Evolutionary conservation across 2,329 filamentous ascomycete species (phyloP), one percentile per base, ranked within the genome.

Genomic region (Fusarium musae): DNA sequence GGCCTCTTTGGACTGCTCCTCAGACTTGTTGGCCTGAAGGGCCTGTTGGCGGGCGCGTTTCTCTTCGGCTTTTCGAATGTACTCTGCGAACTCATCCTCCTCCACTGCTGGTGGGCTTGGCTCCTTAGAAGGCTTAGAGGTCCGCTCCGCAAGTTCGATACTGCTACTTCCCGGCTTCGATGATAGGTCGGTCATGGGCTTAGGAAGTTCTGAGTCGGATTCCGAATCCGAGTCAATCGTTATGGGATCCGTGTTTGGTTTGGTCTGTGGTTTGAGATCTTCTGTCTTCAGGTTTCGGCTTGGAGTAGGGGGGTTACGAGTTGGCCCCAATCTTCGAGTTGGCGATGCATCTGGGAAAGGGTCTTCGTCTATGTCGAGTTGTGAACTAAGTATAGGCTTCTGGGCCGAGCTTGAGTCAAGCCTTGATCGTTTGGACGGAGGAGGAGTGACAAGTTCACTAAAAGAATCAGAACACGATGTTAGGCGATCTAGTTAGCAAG

Each of bases 71-170:
- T 79, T 82, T 69, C 80, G 80, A 34, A 88, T 79, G 70, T 87
- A 89, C 56, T 83, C 82, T 42, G 80, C 82, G 23, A 86, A 85
- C 13, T 85, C 84, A 49, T 87, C 83, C 6, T 85, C 82, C 23
- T 75, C 70, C 54, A 69, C 69, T 56, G 69, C n/a, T 4, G 68
- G 59, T 11, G 57, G 60, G 49, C 52, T 59, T 19, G 69, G 61
- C 28, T 59, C 54, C 23, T 61, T 64, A 19, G 46, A 42, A 9
- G 46, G 30, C 16, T 69, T 70, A 21, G 43, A 65, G 42, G 59
- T 42, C 13, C 40, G 42, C n/a, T 63, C 46, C 19, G 56, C 13
- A 39, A 73, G 43, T 30, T 75, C 73, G 19, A 75, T 40, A 36
- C 70, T 78, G 42, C 65, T 66, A 43, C 59, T 63, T 23, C 65